Evolutionary conservation across 352 stramenopile species (phyloP), one percentile per base, ranked within the genome.

Genomic region (Phytopythium litorale): DNA sequence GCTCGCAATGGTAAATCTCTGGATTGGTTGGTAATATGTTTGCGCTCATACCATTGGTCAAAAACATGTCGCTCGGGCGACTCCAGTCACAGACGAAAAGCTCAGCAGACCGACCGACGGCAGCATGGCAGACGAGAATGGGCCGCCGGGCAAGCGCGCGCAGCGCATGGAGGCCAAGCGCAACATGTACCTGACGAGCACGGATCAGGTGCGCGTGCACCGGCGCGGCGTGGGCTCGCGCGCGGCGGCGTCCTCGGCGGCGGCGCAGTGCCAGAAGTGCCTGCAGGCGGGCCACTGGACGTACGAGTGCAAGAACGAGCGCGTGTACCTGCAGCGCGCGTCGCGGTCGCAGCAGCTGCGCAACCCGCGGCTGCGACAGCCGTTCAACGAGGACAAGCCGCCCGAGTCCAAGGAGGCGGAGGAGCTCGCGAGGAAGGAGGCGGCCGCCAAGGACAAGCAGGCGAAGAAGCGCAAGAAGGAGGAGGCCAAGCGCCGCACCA

Each of bases 261-360:
- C 61, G 2, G 81, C 79, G 52, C 75, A 85, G 75, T 95, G 87
- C 67, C 87, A 95, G 67, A 95, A 94, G 74, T 95, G 87, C 68
- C 76, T 95, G 35, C 70, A 75, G 32, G 53, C 67, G 1, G 87
- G 87, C 19, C 87, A 95, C 64, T 95, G 87, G 87, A 95, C 83
- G 16, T 95, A 92, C 70, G 87, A 95, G 63, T 95, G 87, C 79
- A 91, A 92, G 72, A 90, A 90, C 60, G 77, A 91, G n/a, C 70
- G 83, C 18, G 73, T 90, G 58, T 95, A 95, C 67, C 66, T 93
- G 48, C 76, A 87, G 62, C 84, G 87, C 61, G 75, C 79, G 56
- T 93, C 84, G 55, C 79, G 84, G 37, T 87, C 84, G 49, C 75
- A 89, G 68, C 83, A 94, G 72, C 72, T 95, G 40, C 79, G 82